Conservation (phyloP, 2,329 filamentous ascomycete species). For the Fonsecaea erecta region DNA sequence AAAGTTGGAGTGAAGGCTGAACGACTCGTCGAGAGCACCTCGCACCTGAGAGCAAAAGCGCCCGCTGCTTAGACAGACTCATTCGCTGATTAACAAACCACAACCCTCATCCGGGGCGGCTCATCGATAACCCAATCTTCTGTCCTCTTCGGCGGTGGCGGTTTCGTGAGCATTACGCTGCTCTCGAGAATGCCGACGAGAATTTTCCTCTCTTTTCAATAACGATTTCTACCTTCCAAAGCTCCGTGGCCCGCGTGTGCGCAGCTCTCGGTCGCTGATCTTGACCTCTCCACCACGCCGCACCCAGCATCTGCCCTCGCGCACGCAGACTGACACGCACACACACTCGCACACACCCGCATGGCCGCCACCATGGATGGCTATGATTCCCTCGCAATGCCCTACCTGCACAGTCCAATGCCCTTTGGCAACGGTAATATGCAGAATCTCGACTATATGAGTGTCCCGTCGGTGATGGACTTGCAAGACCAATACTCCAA, state of each 20-base stretch:
- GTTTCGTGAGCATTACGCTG: constrained; percentile 20
- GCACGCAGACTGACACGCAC: background rate
- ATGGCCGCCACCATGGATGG: constrained; percentile 54
- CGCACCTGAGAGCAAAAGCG: background rate
- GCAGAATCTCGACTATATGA: constrained; percentile 53
- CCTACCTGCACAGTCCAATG: constrained; percentile 64
- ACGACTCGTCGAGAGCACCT: background rate
- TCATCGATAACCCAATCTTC: constrained; percentile 23
- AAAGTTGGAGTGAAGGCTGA: background rate
- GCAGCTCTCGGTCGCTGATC: constrained; percentile 4
- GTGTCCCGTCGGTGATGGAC: constrained; percentile 58
- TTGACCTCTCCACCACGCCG: constrained; percentile 11
- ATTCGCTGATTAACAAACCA: constrained; percentile 23
- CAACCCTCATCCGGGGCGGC: constrained; percentile 8
- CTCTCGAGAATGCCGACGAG: constrained; percentile 24
- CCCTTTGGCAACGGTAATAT: constrained; percentile 53
- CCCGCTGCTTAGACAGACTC: constrained; percentile 20
- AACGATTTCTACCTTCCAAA: constrained; percentile 3
- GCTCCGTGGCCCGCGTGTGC: constrained; percentile 4
- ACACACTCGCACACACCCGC: constrained; percentile 1
- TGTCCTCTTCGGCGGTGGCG: constrained; percentile 20
- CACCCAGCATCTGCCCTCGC: constrained; percentile 3
- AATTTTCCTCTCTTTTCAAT: constrained; percentile 15
- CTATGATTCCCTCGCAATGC: constrained; percentile 66
- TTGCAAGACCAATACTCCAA: constrained; percentile 63